phyloP scores from a whole-genome alignment of 2,329 filamentous ascomycete genomes.

The Sarocladium brachiariae region DNA sequence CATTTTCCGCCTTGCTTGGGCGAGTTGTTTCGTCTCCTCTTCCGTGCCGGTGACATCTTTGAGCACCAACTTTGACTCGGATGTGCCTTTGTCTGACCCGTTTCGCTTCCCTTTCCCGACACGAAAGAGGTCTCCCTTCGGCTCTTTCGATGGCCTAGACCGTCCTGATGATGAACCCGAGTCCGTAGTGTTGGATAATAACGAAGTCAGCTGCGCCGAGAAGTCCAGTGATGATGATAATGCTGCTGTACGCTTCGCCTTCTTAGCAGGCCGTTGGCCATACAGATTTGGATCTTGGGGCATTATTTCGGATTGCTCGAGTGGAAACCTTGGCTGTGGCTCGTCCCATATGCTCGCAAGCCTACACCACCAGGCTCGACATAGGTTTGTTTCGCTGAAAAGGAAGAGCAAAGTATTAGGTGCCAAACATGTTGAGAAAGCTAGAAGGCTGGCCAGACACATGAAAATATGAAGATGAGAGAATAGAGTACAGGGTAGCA shows the following conservation, averaged over 20 bases:
- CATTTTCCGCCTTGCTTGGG: conserved; percentile 71
- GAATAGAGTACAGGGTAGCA: too few relatives aligned
- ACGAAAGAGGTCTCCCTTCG: conserved; percentile 40
- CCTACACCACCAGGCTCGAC: too few relatives aligned
- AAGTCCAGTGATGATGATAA: conserved; percentile 75
- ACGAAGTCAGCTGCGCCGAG: conserved; percentile 75
- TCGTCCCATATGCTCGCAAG: too few relatives aligned
- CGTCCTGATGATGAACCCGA: conserved; percentile 34
- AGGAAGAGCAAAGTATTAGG: too few relatives aligned
- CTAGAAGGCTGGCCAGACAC: too few relatives aligned
- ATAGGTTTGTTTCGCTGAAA: too few relatives aligned
- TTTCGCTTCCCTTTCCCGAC: conserved; percentile 4
- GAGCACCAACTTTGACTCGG: conserved; percentile 34
- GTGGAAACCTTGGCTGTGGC: too few relatives aligned
- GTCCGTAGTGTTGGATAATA: conserved; percentile 55
- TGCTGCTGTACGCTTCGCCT: conserved; percentile 60
- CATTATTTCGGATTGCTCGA: conserved; percentile 38
- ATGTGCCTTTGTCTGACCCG: conserved; percentile 19
- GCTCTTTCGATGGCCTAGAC: conserved; percentile 38
- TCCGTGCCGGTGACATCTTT: conserved; percentile 49
- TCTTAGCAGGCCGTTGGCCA: conserved; percentile 65
- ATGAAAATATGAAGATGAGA: too few relatives aligned
- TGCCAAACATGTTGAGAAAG: too few relatives aligned
- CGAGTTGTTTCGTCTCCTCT: conserved; percentile 61
- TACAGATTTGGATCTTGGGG: conserved; percentile 67